phyloP scores from a whole-genome alignment of 1,284 basidiomycete genomes.

The Ustanciosporium gigantosporum region DNA sequence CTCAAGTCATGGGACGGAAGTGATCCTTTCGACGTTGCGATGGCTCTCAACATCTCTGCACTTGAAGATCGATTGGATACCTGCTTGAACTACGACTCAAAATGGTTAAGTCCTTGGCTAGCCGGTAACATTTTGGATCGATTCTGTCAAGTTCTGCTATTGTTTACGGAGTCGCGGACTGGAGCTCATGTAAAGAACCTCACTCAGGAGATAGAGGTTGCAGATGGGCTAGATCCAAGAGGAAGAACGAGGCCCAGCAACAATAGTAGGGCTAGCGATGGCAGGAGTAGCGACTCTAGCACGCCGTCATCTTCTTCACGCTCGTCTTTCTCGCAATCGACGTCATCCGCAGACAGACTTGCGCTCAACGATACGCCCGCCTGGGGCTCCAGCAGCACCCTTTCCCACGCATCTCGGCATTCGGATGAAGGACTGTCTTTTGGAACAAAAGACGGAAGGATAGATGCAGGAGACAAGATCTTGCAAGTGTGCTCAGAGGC shows the following conservation, averaged over 20 bases:
- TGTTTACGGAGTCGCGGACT: neutral
- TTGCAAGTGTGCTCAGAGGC: neutral
- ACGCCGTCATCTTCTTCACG: too few relatives aligned
- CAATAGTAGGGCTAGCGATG: neutral
- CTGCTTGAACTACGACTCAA: slow-evolving; percentile 1
- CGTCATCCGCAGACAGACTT: neutral
- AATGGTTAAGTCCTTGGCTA: neutral
- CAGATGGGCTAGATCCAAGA: neutral
- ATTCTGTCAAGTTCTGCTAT: neutral
- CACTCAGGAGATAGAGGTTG: neutral
- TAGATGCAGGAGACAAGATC: too few relatives aligned
- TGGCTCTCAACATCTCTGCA: slow-evolving; percentile 3
- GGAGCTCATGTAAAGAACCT: neutral
- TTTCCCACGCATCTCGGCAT: neutral
- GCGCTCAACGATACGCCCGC: neutral
- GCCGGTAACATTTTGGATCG: neutral
- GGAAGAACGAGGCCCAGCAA: neutral
- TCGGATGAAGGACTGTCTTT: neutral
- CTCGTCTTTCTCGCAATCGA: neutral
- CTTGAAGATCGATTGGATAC: neutral
- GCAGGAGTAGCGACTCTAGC: too few relatives aligned
- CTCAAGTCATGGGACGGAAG: neutral
- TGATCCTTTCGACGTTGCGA: slow-evolving; percentile 1
- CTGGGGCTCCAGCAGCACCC: neutral
- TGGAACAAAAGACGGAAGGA: too few relatives aligned